phyloP scores from a whole-genome alignment of 1,284 basidiomycete genomes.

The Ceratorhiza oryzae-sativae region DNA sequence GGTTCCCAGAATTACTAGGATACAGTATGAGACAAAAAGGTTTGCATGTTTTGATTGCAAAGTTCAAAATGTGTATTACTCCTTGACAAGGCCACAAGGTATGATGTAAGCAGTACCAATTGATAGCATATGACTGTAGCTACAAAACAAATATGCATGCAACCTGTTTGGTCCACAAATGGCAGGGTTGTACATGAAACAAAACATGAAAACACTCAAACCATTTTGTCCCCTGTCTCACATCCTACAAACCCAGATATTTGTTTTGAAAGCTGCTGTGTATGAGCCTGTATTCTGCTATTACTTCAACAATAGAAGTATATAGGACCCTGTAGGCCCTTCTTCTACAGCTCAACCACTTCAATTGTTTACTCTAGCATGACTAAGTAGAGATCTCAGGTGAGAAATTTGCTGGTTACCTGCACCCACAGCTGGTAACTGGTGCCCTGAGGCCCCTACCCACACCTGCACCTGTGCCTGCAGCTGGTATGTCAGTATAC shows the following conservation, averaged over 20 bases:
- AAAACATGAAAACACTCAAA: neutral
- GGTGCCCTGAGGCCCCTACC: too few relatives aligned
- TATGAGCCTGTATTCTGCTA: neutral
- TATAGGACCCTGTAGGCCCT: too few relatives aligned
- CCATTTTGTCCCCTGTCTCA: neutral
- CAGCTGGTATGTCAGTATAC: too few relatives aligned
- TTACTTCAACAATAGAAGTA: too few relatives aligned
- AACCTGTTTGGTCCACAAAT: neutral
- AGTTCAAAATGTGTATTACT: neutral
- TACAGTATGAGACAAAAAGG: conserved; percentile 1
- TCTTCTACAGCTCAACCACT: too few relatives aligned
- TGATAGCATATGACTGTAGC: neutral
- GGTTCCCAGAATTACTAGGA: too few relatives aligned
- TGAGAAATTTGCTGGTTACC: too few relatives aligned
- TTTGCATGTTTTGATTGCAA: neutral
- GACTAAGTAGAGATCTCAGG: too few relatives aligned
- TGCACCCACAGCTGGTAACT: too few relatives aligned
- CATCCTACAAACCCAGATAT: neutral
- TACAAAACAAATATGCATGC: neutral
- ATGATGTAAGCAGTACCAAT: neutral
- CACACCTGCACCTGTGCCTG: too few relatives aligned
- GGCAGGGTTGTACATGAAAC: conserved; percentile 7
- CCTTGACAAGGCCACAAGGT: neutral
- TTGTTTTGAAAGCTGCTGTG: neutral
- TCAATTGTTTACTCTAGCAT: too few relatives aligned